phyloP scores from a whole-genome alignment of 805 yeast genomes.

The Zygosaccharomyces kombuchaensis region DNA sequence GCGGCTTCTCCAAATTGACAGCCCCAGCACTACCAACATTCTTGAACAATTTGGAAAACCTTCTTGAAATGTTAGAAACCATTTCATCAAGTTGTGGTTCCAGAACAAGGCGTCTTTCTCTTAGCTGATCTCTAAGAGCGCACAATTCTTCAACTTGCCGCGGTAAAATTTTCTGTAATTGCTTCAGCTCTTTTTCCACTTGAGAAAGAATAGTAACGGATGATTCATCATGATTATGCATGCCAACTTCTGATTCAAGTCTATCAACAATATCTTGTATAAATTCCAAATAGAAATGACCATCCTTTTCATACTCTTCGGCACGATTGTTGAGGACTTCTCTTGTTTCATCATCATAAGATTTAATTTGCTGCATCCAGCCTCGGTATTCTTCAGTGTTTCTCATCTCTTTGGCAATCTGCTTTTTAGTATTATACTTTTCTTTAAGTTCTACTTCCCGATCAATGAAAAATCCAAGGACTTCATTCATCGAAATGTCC shows the following conservation, averaged over 20 bases:
- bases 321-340: constrained; percentile 41
- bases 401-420: constrained; percentile 24
- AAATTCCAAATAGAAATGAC: constrained; percentile 37
- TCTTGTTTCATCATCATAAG: constrained; percentile 40
- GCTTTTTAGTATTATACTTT: constrained; percentile 30
- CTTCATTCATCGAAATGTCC: constrained; percentile 29
- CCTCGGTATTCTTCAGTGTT: constrained; percentile 25
- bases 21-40: constrained; percentile 86
- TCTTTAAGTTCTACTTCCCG: constrained; percentile 28
- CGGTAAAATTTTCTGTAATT: constrained; percentile 24
- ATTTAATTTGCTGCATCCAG: constrained; percentile 30
- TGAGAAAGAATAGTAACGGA: constrained; percentile 35
- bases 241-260: constrained; percentile 44
- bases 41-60: constrained; percentile 63
- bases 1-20: constrained; percentile 51
- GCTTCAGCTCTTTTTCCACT: constrained; percentile 24
- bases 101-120: constrained; percentile 45
- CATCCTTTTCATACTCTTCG: constrained; percentile 34
- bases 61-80: constrained; percentile 52
- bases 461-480: constrained; percentile 31
- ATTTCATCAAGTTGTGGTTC: constrained; percentile 55
- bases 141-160: constrained; percentile 19
- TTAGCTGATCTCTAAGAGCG: constrained; percentile 37
- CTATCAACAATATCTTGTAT: constrained; percentile 41
- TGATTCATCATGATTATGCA: constrained; percentile 38